Base-by-base conservation (phyloP, 2,329 filamentous ascomycete species). In the Aspergillus fructus region DNA sequence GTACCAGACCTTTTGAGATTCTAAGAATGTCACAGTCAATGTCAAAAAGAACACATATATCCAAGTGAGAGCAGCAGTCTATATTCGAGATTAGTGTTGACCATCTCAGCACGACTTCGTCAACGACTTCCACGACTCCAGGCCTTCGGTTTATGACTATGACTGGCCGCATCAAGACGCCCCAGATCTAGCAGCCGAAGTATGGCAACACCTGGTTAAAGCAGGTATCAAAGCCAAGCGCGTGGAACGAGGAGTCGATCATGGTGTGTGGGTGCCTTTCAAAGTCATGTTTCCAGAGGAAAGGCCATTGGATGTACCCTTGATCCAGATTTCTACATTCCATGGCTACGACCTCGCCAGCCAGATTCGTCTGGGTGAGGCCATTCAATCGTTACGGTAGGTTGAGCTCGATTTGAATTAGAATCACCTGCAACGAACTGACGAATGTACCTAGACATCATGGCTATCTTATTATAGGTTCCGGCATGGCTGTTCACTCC, bases 81-180 rank as follows among this genome's bases (percentile, higher is more conserved):
- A 2, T 9, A 3, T 3, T 9, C 8, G 1, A 2, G 2, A 27
- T 3, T 1, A 8, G 1, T 27, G 8, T 27, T 27, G 24, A 27
- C 24, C 24, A 27, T 27, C 24, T 9, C 7, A 41, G 37, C 48
- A 50, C 21, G 48, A 50, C 37, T 50, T 41, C 7, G 48, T 50
- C 23, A 50, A 50, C 23, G 37, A 50, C 48, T 50, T 50, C 37
- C 48, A 50, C 8, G 37, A 50, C 48, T 27, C 48, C 2, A 40
- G 15, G 3, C 48, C 48, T 1, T 50, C n/a, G 2, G 37, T 41
- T n/a, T 50, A 41, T 37, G 37, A 42, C 11, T 50, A 50, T 12
- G 23, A 50, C 34, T 50, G 37, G 48, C 37, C 37, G 6, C 37
- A 50, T n/a, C 21, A 19, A 3, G 37, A 50, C 23, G 23, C 37